Conservation (phyloP, 352 stramenopile species). For the Phytophthora pisi region DNA sequence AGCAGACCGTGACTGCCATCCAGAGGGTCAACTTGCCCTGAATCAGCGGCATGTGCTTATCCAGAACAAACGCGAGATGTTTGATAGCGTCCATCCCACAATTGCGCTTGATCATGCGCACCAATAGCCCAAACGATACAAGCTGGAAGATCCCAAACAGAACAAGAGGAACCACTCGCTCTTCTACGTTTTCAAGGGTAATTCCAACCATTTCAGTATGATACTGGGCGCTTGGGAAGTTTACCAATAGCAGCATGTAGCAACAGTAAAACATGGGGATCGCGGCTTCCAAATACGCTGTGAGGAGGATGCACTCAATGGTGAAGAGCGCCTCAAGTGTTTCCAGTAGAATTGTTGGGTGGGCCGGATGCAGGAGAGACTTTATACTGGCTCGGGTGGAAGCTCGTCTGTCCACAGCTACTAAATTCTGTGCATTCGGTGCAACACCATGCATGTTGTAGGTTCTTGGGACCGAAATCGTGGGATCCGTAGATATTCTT, state of each 20-base stretch:
- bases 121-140: conserved; percentile 20
- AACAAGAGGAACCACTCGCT: conserved; percentile 8
- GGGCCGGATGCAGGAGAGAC: background rate
- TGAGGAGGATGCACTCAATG: conserved; percentile 34
- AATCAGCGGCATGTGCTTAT: conserved; percentile 25
- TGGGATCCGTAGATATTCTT: background rate
- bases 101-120: conserved; percentile 11
- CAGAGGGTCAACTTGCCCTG: conserved; percentile 34
- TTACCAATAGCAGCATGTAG: conserved; percentile 15
- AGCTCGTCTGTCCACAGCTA: background rate
- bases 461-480: background rate
- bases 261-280: conserved; percentile 34
- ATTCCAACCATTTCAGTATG: conserved; percentile 12
- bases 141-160: conserved; percentile 26
- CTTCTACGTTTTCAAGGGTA: background rate
- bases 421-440: background rate
- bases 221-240: conserved; percentile 23
- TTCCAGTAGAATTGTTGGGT: conserved; percentile 5
- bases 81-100: conserved; percentile 18
- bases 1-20: conserved; percentile 24
- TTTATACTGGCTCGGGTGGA: background rate
- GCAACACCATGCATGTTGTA: background rate
- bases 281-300: conserved; percentile 42
- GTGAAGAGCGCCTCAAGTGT: conserved; percentile 24
- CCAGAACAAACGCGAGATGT: conserved; percentile 37